Base-by-base conservation (phyloP, 2,329 filamentous ascomycete genomes). In the Rhynchosporium secalis region DNA sequence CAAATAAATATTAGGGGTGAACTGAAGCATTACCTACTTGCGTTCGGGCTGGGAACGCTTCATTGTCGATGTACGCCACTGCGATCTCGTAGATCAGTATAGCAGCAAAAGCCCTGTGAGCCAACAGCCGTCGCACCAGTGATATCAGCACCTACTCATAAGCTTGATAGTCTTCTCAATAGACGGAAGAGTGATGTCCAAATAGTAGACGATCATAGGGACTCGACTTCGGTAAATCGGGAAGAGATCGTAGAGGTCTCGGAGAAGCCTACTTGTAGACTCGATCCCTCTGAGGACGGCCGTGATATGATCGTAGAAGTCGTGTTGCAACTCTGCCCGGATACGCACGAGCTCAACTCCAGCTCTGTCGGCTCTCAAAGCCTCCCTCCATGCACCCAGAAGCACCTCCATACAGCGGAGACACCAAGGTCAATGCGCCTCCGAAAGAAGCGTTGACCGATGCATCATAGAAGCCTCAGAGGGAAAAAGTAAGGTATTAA, bases 101-200 rank as follows among this genome's bases (percentile, higher is more conserved):
- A 1, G 38, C 10, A 54, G 49, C 33, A 10, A 33, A 20, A 7
- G 4, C 28, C 33, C 29, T 9, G 6, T 9, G 4, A 1, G 3
- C 8, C 15, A 15, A 7, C 3, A 54, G 40, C 33, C 20, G 13
- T 6, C 26, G 36, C 10, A 41, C 3, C 20, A 10, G n/a, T 10
- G 9, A 6, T 36, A 40, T 28, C 13, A 6, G n/a, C n/a, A 41
- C 51, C 20, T 54, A 54, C 51, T 78, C 66, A 87, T 86, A 64
- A 86, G 83, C 47, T 77, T 72, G 15, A 87, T 72, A 0, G 81
- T 81, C 60, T 76, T 78, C 58, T 76, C 78, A 20, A 87, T 74
- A 61, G 83, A 85, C 0, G 84, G 84, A 2, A 87, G 75, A 15
- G 86, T 68, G 62, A 85, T 76, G 61, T 83, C 79, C 52, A 87